Conservation (phyloP, 2,329 filamentous ascomycete species). For the Periconia sp. region DNA sequence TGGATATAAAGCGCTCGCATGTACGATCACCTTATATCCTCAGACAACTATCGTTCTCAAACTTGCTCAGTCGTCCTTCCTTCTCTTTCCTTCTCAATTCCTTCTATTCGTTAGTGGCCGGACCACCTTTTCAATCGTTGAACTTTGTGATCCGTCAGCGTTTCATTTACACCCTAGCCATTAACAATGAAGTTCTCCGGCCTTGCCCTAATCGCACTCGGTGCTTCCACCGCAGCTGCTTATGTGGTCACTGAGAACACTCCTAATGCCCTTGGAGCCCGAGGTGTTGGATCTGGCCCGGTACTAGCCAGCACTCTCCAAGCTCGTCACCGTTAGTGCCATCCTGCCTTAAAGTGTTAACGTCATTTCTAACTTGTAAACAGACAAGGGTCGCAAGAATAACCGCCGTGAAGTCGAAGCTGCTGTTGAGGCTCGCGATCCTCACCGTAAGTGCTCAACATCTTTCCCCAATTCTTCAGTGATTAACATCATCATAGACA, state of each 20-base stretch:
- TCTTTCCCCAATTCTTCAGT: neutral
- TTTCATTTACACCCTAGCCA: slow-evolving; percentile 10
- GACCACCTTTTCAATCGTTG: slow-evolving; percentile 28
- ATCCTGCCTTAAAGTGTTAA: neutral
- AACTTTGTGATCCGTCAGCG: slow-evolving; percentile 7
- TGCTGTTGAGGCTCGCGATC: neutral
- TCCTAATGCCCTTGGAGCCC: slow-evolving; percentile 27
- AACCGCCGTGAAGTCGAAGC: slow-evolving; percentile 1
- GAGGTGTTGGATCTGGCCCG: slow-evolving; percentile 11
- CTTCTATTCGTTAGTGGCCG: slow-evolving; percentile 29
- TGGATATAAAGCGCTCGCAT: slow-evolving; percentile 28
- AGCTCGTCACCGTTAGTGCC: neutral
- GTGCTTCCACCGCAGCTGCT: slow-evolving; percentile 29
- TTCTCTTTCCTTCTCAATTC: slow-evolving; percentile 26
- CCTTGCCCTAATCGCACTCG: slow-evolving; percentile 33
- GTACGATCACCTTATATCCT: slow-evolving; percentile 20
- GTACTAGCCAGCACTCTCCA: neutral
- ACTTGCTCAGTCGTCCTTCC: slow-evolving; percentile 32
- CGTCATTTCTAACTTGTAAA: neutral
- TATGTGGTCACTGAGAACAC: slow-evolving; percentile 34
- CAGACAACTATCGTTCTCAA: slow-evolving; percentile 38
- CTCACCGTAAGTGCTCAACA: slow-evolving; percentile 6
- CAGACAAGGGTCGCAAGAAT: slow-evolving; percentile 10
- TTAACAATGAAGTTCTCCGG: slow-evolving; percentile 35
- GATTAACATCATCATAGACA: slow-evolving; percentile 5